Evolutionary conservation across 441 rosid species (phyloP).

Genomic region (Bruguiera hainesii): DNA sequence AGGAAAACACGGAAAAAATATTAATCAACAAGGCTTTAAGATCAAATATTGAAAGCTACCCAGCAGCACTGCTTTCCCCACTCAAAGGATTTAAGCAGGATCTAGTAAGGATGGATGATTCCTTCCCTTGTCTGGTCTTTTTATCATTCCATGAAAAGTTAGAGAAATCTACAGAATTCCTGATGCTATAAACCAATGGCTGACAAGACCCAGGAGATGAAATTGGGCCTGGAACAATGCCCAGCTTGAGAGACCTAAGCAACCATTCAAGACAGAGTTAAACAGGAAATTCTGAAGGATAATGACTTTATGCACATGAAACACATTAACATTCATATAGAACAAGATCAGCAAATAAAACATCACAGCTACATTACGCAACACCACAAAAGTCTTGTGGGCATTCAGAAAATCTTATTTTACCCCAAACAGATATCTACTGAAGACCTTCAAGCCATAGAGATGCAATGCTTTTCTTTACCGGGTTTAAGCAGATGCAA

Average conservation of each 20-base stretch:
- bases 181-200: conserved; percentile 49
- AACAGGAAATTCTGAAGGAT: conserved; percentile 5
- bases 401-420: background rate
- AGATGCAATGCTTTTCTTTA: background rate
- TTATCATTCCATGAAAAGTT: conserved; percentile 72
- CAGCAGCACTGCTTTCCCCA: conserved; percentile 46
- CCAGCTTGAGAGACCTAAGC: conserved; percentile 72
- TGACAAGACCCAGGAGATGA: conserved; percentile 44
- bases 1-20: conserved; percentile 9
- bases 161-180: conserved; percentile 60
- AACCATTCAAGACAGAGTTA: conserved; percentile 16
- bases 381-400: background rate
- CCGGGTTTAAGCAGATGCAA: background rate
- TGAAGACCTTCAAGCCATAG: background rate
- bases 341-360: background rate
- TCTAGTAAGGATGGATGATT: conserved; percentile 64
- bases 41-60: conserved; percentile 36
- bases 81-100: conserved; percentile 60
- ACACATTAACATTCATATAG: background rate
- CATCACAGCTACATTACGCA: background rate
- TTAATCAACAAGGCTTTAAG: background rate
- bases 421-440: background rate
- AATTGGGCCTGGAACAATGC: conserved; percentile 49
- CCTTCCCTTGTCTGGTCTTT: conserved; percentile 69
- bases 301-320: background rate